These are phyloP conservation scores for Typha latifolia DNA, from an alignment of 176 grass and related monocot species.

Conservation along the genomic window DNA sequence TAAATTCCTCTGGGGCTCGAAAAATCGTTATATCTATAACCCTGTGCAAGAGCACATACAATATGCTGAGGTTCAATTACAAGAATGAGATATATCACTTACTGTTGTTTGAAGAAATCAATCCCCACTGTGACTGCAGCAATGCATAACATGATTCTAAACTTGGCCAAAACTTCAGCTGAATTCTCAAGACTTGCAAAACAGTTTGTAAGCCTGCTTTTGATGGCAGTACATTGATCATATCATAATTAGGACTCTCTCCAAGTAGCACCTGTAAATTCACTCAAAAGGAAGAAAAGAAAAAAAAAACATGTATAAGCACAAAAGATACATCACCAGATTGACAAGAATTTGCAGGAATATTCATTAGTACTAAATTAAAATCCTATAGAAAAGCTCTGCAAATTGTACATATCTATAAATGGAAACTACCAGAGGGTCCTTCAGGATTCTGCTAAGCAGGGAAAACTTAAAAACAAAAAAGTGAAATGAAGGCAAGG, in stretches of 20 bases:
- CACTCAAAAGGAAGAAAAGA: not conserved
- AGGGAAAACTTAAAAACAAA: too few relatives aligned
- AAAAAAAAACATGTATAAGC: not conserved
- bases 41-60: not conserved
- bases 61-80: not conserved
- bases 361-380: too few relatives aligned
- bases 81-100: conserved; percentile 14
- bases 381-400: too few relatives aligned
- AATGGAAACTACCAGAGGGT: too few relatives aligned
- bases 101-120: conserved; percentile 54
- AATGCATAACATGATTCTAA: conserved; percentile 44
- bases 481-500: too few relatives aligned
- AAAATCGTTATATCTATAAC: not conserved
- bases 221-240: conserved; percentile 39
- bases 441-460: too few relatives aligned
- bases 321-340: not conserved
- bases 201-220: conserved; percentile 49
- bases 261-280: conserved; percentile 57
- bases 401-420: too few relatives aligned
- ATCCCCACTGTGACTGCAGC: conserved; percentile 40
- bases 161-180: conserved; percentile 68
- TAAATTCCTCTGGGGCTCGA: not conserved
- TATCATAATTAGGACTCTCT: conserved; percentile 26
- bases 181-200: conserved; percentile 61
- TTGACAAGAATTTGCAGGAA: too few relatives aligned